A percentile compares a stretch with the other conserved stretches of the same genome.
Evolutionary conservation across 75 land plant genomes (phyloP).

Genomic region (Larix kaempferi): DNA sequence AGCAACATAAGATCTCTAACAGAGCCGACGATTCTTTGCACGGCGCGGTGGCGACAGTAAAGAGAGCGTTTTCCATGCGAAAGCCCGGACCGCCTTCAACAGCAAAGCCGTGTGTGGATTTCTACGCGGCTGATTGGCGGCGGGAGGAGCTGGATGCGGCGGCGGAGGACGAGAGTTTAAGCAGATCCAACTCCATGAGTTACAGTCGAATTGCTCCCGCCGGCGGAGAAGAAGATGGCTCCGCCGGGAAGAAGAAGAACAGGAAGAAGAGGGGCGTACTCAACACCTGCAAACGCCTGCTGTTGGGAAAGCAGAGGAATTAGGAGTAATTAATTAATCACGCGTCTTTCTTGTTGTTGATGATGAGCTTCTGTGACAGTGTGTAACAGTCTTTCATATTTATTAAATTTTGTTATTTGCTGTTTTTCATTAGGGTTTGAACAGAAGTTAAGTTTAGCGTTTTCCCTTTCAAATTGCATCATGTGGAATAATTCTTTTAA

Average conservation of each 20-base stretch:
- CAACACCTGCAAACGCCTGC: conserved; percentile 7
- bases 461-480: no score
- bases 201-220: conserved; percentile 4
- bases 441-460: no score
- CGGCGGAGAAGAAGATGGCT: not conserved
- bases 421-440: no score
- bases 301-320: conserved; percentile 9
- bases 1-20: not conserved
- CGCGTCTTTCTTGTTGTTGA: no score
- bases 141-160: no score
- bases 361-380: no score
- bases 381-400: no score
- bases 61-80: not conserved
- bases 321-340: not conserved
- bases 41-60: conserved; percentile 2
- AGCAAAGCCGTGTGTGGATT: not conserved
- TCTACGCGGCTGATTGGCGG: not conserved
- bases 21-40: not conserved
- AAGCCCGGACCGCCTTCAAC: not conserved
- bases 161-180: not conserved
- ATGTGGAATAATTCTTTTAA: no score
- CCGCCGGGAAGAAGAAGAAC: not conserved
- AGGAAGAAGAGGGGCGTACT: conserved; percentile 4
- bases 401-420: no score
- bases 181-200: not conserved